Evolutionary conservation across 345 rosid species (phyloP).

Genomic region (Pseudoturritis turrita): DNA sequence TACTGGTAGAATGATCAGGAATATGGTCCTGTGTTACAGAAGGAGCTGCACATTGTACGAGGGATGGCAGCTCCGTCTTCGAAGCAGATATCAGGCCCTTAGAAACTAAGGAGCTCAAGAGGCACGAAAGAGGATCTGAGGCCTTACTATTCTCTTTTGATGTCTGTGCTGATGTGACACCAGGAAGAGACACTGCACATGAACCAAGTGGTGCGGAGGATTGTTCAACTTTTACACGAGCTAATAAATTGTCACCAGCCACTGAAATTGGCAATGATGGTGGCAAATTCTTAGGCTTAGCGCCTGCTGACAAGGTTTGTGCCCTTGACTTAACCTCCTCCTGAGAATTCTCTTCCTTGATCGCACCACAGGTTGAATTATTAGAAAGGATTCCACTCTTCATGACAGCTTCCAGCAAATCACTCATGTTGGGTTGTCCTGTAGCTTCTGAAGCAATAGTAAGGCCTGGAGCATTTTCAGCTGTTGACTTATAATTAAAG

Average conservation of each 20-base stretch:
- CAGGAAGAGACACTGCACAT: slow-evolving; percentile 35
- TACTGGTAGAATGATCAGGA: slow-evolving; percentile 33
- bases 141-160: slow-evolving; percentile 41
- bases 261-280: slow-evolving; percentile 29
- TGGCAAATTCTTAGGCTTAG: slow-evolving; percentile 33
- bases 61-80: slow-evolving; percentile 44
- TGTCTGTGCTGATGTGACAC: slow-evolving; percentile 32
- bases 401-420: slow-evolving; percentile 68
- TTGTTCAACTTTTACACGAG: slow-evolving; percentile 39
- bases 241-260: slow-evolving; percentile 29
- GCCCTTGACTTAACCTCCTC: slow-evolving; percentile 35
- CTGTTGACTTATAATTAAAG: slow-evolving; percentile 28
- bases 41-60: slow-evolving; percentile 28
- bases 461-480: slow-evolving; percentile 35
- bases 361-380: slow-evolving; percentile 29
- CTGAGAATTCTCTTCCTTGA: slow-evolving; percentile 30
- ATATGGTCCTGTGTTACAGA: slow-evolving; percentile 35
- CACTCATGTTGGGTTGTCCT: slow-evolving; percentile 50
- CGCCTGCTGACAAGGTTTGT: slow-evolving; percentile 26
- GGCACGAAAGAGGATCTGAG: slow-evolving; percentile 64
- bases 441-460: slow-evolving; percentile 38
- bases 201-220: slow-evolving; percentile 42
- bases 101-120: slow-evolving; percentile 86
- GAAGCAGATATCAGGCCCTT: slow-evolving; percentile 89
- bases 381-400: slow-evolving; percentile 66